A percentile compares a stretch with the other conserved stretches of the same genome.
Conservation (phyloP, 805 yeast genomes). For the Yarrowia yakushimensis region DNA sequence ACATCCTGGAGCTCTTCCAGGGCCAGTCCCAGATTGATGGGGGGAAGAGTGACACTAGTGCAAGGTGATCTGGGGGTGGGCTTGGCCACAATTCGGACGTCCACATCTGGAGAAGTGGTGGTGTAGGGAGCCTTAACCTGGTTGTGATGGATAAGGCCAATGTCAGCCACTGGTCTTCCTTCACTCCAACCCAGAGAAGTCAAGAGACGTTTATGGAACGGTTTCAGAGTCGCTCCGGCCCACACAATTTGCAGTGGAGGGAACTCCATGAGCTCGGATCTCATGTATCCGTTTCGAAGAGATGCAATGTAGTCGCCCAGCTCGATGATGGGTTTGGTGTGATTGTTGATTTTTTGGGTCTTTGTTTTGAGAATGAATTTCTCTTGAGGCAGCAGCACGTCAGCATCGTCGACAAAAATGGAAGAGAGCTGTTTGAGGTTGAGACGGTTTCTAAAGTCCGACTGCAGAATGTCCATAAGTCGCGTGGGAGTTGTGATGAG, state of each 20-base stretch:
- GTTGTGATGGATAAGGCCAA: conserved; percentile 2
- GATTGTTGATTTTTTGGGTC: background rate
- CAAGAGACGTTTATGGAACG: conserved; percentile 7
- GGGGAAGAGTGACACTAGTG: background rate
- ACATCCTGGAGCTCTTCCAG: conserved; percentile 15
- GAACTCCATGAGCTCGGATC: conserved; percentile 9
- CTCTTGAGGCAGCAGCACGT: conserved; percentile 12
- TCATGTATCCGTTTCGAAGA: conserved; percentile 20
- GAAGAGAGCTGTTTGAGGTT: conserved; percentile 15
- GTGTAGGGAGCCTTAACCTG: background rate
- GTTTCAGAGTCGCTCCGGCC: conserved; percentile 7
- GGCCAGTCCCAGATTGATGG: background rate
- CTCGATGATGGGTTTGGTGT: background rate
- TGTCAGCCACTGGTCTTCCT: conserved; percentile 6
- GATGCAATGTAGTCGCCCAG: conserved; percentile 13
- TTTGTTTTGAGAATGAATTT: conserved; percentile 6
- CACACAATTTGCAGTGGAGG: conserved; percentile 9
- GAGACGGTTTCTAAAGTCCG: conserved; percentile 3
- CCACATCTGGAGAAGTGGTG: background rate
- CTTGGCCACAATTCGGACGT: background rate
- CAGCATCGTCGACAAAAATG: conserved; percentile 5
- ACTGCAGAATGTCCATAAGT: conserved; percentile 20
- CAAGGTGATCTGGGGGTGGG: background rate
- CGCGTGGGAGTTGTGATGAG: conserved; percentile 20
- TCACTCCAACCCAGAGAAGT: conserved; percentile 13